These are phyloP conservation scores for Mucor indicus DNA, from an alignment of 371 early-diverging fungal species.

Conservation along the genomic window DNA sequence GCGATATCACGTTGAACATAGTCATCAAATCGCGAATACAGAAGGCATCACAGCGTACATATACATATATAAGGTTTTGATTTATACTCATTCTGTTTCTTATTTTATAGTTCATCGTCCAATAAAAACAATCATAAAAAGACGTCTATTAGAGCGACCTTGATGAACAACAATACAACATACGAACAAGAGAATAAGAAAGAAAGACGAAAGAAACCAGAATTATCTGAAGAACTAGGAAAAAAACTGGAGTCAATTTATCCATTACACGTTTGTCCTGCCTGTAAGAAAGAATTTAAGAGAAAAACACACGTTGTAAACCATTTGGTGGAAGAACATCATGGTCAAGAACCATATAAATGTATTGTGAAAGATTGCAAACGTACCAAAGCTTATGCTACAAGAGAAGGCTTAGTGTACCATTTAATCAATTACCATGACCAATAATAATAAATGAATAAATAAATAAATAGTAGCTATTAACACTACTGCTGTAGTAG, in stretches of 20 bases:
- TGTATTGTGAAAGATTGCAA: conserved; percentile 23
- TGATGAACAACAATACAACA: background rate
- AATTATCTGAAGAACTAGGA: conserved; percentile 7
- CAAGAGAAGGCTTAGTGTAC: conserved; percentile 29
- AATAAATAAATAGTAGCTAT: background rate
- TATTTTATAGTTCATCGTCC: background rate
- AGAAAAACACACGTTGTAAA: conserved; percentile 31
- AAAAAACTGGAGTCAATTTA: conserved; percentile 16
- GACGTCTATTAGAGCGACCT: background rate
- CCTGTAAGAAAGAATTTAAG: conserved; percentile 19
- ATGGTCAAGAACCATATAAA: conserved; percentile 27
- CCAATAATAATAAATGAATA: background rate
- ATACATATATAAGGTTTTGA: too few relatives aligned
- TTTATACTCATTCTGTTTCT: too few relatives aligned
- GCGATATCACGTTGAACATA: conserved; percentile 27
- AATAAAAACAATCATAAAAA: too few relatives aligned
- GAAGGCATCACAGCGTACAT: too few relatives aligned
- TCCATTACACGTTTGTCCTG: conserved; percentile 19
- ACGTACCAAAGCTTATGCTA: conserved; percentile 25
- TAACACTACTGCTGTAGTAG: too few relatives aligned
- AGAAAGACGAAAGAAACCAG: background rate
- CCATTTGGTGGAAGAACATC: conserved; percentile 25
- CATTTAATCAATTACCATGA: conserved; percentile 29
- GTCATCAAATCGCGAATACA: too few relatives aligned
- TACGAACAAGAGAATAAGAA: background rate